A percentile compares a stretch with the other conserved stretches of the same genome.
Conservation (phyloP, 2,329 filamentous ascomycete species). For the Aschersonia sp. region DNA sequence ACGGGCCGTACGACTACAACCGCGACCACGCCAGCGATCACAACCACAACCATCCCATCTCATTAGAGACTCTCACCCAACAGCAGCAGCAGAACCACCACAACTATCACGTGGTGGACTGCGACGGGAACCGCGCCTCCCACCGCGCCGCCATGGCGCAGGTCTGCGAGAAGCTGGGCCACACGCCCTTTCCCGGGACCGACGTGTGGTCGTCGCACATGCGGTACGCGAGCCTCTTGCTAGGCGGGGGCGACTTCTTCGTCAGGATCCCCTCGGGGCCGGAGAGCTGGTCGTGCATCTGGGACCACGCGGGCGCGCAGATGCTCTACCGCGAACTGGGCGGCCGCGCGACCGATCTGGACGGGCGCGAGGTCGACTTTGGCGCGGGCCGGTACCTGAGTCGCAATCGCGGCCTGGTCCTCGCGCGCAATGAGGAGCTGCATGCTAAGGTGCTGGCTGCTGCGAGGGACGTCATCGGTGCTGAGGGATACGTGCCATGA, state of each 20-base stretch:
- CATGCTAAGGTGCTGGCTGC: conserved; percentile 24
- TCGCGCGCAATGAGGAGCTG: conserved; percentile 25
- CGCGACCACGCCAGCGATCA: too few species aligned
- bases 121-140: conserved; percentile 14
- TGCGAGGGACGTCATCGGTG: conserved; percentile 7
- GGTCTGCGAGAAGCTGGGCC: conserved; percentile 14
- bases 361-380: conserved; percentile 20
- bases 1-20: conserved; percentile 5
- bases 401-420: conserved; percentile 21
- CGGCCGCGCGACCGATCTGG: conserved; percentile 35
- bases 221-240: conserved; percentile 20
- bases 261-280: conserved; percentile 14
- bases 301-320: conserved; percentile 46
- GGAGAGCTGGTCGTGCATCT: conserved; percentile 15
- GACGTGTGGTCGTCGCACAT: conserved; percentile 25
- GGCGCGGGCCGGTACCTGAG: conserved; percentile 17
- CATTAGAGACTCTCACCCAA: too few species aligned
- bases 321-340: conserved; percentile 40
- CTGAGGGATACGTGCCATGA: not conserved
- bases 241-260: conserved; percentile 21
- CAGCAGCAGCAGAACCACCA: too few species aligned
- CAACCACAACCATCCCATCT: too few species aligned
- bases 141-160: conserved; percentile 16
- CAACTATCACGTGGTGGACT: conserved; percentile 18
- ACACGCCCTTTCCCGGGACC: conserved; percentile 18